Evolutionary conservation across 116 monocot genomes (phyloP), one percentile per base, ranked within the genome.

Genomic region (Cymodocea nodosa): DNA sequence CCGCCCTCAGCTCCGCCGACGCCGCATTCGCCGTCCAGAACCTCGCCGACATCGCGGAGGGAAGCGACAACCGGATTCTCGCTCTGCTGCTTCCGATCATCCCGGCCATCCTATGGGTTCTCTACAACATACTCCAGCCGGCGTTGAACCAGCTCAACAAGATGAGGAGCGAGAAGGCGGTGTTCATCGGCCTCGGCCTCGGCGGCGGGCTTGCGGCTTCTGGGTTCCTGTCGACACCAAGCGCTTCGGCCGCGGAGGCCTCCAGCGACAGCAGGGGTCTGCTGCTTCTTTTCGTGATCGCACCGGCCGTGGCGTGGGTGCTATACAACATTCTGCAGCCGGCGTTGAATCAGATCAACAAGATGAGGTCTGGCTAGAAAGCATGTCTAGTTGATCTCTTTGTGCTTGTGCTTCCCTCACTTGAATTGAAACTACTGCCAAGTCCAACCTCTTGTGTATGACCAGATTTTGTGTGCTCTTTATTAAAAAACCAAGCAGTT

Each of bases 61-160:
- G 80, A 23, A 65, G 60, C 4, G 89, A 89, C 44, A 89, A 72
- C 78, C 75, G 89, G 50, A 83, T 80, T 4, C 68, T 85, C 53
- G 75, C 80, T 19, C 66, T 89, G n/a, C 75, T 89, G 44, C 72
- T 82, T 50, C 77, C 78, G 15, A 65, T 85, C 14, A 69, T 69
- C 14, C 85, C 80, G 36, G 89, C 89, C 3, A 69, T 89, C 40
- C 76, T 67, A 16, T 89, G 89, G 85, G 89, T 89, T 12, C 71
- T 89, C 52, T 89, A 71, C 70, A 89, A 89, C 71, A 89, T 89
- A 36, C 78, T 89, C 4, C 85, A 85, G 72, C 89, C 89, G 9
- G 89, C 89, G 1, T 67, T 89, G 53, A 89, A 89, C 71, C 89
- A 89, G 59, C 17, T 89, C 39, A 76, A 89, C 64, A 76, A 59